Conservation (phyloP, 345 rosid species). For the Syzygium grande region DNA sequence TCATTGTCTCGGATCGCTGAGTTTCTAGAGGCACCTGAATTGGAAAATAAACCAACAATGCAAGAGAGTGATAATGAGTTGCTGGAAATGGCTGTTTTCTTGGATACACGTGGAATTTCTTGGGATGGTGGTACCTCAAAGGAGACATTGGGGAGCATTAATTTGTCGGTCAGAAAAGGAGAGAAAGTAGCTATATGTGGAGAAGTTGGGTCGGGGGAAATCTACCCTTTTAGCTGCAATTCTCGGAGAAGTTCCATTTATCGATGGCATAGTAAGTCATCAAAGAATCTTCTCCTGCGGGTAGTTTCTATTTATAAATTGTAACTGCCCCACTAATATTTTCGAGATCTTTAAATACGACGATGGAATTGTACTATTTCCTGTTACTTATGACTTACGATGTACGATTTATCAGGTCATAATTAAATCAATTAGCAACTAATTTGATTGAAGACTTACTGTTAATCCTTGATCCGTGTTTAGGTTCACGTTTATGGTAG, state of each 20-base stretch:
- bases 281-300: not conserved
- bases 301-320: not conserved
- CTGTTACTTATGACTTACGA: not conserved
- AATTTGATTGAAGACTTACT: not conserved
- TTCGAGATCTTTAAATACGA: not conserved
- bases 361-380: not conserved
- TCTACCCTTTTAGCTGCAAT: slow-evolving; percentile 44
- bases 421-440: not conserved
- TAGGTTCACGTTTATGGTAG: slow-evolving; percentile 31
- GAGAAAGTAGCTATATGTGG: slow-evolving; percentile 53
- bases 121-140: slow-evolving; percentile 26
- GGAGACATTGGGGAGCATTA: slow-evolving; percentile 23
- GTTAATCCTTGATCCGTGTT: not conserved
- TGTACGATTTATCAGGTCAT: not conserved
- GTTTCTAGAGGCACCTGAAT: slow-evolving; percentile 37
- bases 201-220: slow-evolving; percentile 60
- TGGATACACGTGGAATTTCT: slow-evolving; percentile 25
- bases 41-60: slow-evolving; percentile 9
- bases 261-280: slow-evolving; percentile 31
- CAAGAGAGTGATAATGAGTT: slow-evolving; percentile 3
- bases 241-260: slow-evolving; percentile 51
- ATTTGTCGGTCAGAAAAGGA: slow-evolving; percentile 19
- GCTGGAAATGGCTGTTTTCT: slow-evolving; percentile 10
- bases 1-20: slow-evolving; percentile 23
- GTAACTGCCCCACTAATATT: not conserved